Evolutionary conservation across 2,329 filamentous ascomycete genomes (phyloP), one percentile per base, ranked within the genome.

Genomic region (Biscogniauxia sp.): DNA sequence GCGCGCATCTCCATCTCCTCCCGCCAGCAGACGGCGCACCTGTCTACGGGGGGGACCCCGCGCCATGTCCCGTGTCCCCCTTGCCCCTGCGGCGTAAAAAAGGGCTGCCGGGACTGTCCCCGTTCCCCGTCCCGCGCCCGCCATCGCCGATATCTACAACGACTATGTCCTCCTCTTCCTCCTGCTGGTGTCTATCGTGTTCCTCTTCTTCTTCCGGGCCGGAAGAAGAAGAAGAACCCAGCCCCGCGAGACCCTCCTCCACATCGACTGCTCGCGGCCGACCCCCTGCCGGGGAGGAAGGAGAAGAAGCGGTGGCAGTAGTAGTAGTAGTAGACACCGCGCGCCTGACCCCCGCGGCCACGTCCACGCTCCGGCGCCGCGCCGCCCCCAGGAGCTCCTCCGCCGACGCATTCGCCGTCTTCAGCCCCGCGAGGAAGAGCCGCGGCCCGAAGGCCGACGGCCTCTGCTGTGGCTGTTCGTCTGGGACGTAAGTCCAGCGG

Each of bases 81-180:
- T 17, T 45, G 37, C 13, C 37, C 37, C 7, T 53, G 58, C 20
- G 49, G 53, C 57, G 66, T 70, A 70, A 70, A 70, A 70, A 70
- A 70, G 67, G 59, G 52, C 54, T 52, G 20, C 49, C 57, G 15
- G 25, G 25, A 19, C 58, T 50, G 17, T 19, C 55, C 58, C 32
- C 54, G 5, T 54, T 52, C 13, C 26, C 45, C 23, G 8, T 51
- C 51, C 54, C 20, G 37, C 20, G 20, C 41, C 60, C 51, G 51
- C 60, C 23, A 23, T 23, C 23, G 23, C 23, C 23, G 23, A 32
- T 32, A 13, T 32, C 28, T 7, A 32, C 28, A 2, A 32, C 28
- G 7, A 32, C 28, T 3, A 32, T 13, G 28, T 32, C 28, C 28
- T 32, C 28, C 28, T 7, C 28, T 32, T 32, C 28, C 28, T 32